Percentiles rank a stretch among this genome's conserved stretches.
Evolutionary conservation across 305 asterid genomes (phyloP).

Genomic region (Plantago coronopus): DNA sequence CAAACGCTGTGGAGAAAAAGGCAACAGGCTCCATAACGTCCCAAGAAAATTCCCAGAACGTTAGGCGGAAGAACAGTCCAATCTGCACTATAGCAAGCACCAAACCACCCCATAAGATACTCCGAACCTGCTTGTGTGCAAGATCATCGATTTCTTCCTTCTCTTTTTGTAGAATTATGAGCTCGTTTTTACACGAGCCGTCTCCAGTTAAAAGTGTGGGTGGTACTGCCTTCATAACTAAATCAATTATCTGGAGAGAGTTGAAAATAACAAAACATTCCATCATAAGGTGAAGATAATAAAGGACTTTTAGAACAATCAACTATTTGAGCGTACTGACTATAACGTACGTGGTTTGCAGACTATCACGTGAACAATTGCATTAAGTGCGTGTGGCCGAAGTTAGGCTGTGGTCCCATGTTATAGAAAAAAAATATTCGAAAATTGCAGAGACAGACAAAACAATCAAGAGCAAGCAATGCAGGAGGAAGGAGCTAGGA

Average conservation of each 20-base stretch:
- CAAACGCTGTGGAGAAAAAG: constrained; percentile 73
- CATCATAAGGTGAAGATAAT: too few species aligned
- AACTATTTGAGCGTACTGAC: too few species aligned
- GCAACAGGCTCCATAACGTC: constrained; percentile 98
- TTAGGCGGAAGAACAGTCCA: constrained; percentile 90
- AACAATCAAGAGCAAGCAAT: too few species aligned
- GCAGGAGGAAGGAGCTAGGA: too few species aligned
- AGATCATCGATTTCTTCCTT: constrained; percentile 65
- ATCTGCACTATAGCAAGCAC: constrained; percentile 59
- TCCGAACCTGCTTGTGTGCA: constrained; percentile 89
- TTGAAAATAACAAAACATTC: not conserved
- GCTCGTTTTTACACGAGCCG: constrained; percentile 61
- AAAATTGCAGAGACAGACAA: too few species aligned
- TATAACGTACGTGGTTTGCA: too few species aligned
- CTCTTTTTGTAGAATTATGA: constrained; percentile 53
- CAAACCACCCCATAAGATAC: constrained; percentile 77
- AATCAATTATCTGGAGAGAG: constrained; percentile 74
- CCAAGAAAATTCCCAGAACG: constrained; percentile 99
- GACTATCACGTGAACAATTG: too few species aligned
- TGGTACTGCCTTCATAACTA: constrained; percentile 85
- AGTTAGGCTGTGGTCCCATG: too few species aligned
- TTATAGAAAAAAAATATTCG: too few species aligned
- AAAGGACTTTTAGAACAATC: too few species aligned
- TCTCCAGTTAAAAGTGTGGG: constrained; percentile 69
- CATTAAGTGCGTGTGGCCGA: too few species aligned